phyloP scores from a whole-genome alignment of 768 basidiomycete genomes.

The Flagelloscypha sp. region DNA sequence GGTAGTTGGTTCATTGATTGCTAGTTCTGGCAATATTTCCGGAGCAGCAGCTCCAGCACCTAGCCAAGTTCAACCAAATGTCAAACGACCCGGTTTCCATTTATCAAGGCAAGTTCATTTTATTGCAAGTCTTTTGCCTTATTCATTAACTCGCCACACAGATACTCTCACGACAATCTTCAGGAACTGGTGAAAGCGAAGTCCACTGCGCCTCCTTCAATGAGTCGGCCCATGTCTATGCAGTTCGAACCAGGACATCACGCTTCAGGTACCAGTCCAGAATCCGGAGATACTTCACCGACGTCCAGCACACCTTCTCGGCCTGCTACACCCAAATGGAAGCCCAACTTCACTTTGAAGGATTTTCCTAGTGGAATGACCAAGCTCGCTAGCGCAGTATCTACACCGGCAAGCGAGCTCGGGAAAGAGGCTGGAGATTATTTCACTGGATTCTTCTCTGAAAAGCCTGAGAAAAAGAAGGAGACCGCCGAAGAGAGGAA shows the following conservation, averaged over 20 bases:
- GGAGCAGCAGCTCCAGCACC: slow-evolving; percentile 51
- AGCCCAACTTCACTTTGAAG: slow-evolving; percentile 30
- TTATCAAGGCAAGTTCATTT: slow-evolving; percentile 43
- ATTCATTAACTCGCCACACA: background rate
- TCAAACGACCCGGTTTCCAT: slow-evolving; percentile 56
- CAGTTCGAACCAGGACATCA: too few species aligned
- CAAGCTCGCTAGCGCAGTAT: too few species aligned
- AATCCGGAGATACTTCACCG: background rate
- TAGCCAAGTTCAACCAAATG: slow-evolving; percentile 44
- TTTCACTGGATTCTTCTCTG: slow-evolving; percentile 9
- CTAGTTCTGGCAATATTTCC: slow-evolving; percentile 56
- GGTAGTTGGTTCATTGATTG: slow-evolving; percentile 64
- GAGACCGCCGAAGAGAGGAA: slow-evolving; percentile 24
- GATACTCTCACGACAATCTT: too few species aligned
- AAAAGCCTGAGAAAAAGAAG: slow-evolving; percentile 10
- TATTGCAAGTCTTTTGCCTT: background rate
- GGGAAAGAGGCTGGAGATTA: slow-evolving; percentile 13
- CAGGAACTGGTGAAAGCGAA: too few species aligned
- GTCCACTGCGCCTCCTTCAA: background rate
- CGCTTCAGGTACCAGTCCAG: too few species aligned
- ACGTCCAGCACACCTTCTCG: too few species aligned
- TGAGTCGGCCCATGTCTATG: slow-evolving; percentile 1
- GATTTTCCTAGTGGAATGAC: slow-evolving; percentile 26
- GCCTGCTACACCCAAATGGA: slow-evolving; percentile 13
- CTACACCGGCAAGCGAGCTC: too few species aligned